Base-by-base conservation (phyloP, 2,329 filamentous ascomycete genomes). In the Trichophyton schoenleinii region DNA sequence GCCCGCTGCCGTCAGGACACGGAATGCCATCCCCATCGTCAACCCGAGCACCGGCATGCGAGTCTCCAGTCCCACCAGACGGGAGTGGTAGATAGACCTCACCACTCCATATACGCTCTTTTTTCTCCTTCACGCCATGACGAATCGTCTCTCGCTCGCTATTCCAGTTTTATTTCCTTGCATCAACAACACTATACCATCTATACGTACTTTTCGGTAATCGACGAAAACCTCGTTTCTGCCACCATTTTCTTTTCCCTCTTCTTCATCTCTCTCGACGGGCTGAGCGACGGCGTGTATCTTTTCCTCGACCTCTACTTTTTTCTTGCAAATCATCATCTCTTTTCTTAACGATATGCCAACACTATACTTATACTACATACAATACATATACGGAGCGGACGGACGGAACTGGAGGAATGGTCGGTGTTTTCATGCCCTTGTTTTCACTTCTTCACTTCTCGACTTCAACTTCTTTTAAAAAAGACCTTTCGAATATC, bases 1-100 rank as follows among this genome's bases (percentile, higher is more conserved):
- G 79, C 90, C 91, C 64, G 82, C 91, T 64, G 89, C 91, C 64
- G 89, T 91, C 66, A 89, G 94, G 68, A 85, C 87, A 62, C 89
- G 91, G 75, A 97, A 96, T 75, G 90, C 94, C 70, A 97, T 97
- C 67, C 92, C 92, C 63, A 99, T 99, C 73, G 89, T 97, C 76
- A 95, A 99, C 80, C 94, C 94, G 60, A 88, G 84, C 68, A 96
- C 92, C 62, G 91, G 94, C 71, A 85, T 91, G 74, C 83, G 85
- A 70, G 87, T 96, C 80, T 86, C 90, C 61, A 95, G 90, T 78
- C 92, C 92, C 67, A 90, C 92, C 64, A 73, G 74, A 67, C 76
- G 74, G 73, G 68, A 74, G 63, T 64, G 68, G 46, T 15, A 31
- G 11, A 22, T 15, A 5, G 34, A 38, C 18, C 1, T 57, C 36